Conservation (phyloP, 495 filamentous ascomycete genomes). For the Mycothermus thermophilus region DNA sequence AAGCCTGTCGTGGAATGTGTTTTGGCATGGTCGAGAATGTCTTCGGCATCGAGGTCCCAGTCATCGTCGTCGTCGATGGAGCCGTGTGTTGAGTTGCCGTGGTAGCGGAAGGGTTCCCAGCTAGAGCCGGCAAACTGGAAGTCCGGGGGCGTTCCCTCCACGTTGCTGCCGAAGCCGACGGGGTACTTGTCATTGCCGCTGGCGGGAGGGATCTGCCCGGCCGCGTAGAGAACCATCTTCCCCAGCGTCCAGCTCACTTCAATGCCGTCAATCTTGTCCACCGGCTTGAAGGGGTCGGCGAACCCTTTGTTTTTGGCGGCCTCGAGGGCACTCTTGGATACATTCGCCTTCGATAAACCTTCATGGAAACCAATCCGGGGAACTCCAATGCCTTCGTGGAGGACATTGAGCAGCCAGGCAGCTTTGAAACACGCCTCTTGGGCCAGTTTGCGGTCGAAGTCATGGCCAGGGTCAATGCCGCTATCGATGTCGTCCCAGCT, state of each 20-base stretch:
- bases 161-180: conserved; percentile 87
- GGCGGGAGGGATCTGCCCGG: conserved; percentile 64
- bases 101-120: conserved; percentile 26
- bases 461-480: conserved; percentile 44
- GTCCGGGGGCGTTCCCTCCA: conserved; percentile 46
- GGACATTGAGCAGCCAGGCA: conserved; percentile 89
- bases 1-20: conserved; percentile 65
- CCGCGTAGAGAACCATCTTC: conserved; percentile 94
- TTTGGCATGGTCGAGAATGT: conserved; percentile 49
- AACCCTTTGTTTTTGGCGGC: conserved; percentile 67
- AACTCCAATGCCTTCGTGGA: conserved; percentile 91
- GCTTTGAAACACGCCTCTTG: conserved; percentile 94
- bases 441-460: conserved; percentile 49
- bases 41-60: conserved; percentile 46
- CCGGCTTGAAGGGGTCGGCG: conserved; percentile 77
- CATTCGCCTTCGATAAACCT: conserved; percentile 39
- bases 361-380: conserved; percentile 75
- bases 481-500: conserved; percentile 63
- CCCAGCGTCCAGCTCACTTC: conserved; percentile 99
- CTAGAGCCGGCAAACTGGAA: conserved; percentile 74
- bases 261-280: conserved; percentile 79
- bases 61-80: conserved; percentile 43
- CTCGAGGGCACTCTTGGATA: conserved; percentile 57
- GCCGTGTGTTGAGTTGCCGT: conserved; percentile 12
- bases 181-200: conserved; percentile 42